phyloP scores from a whole-genome alignment of 23 red algal genomes.

The Agarophyton chilense region DNA sequence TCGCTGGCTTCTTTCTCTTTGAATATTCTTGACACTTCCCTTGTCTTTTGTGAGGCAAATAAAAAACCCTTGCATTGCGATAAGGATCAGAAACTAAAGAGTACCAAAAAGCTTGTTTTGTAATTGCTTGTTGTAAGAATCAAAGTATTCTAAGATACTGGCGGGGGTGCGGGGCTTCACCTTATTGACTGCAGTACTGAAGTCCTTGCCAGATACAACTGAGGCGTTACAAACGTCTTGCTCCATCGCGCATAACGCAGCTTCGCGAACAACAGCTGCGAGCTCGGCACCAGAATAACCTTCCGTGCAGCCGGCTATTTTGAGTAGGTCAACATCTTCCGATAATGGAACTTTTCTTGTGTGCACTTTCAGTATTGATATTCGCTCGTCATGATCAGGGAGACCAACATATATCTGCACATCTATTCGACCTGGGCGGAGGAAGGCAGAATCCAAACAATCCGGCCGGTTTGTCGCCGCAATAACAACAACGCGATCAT shows the following conservation, averaged over 20 bases:
- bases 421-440: constrained; percentile 93
- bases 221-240: constrained; percentile 53
- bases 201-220: constrained; percentile 52
- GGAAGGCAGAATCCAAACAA: constrained; percentile 85
- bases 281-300: constrained; percentile 91
- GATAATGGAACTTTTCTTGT: constrained; percentile 67
- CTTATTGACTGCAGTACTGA: constrained; percentile 34
- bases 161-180: constrained; percentile 60
- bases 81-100: neutral
- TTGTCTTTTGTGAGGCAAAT: too few species aligned
- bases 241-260: constrained; percentile 81
- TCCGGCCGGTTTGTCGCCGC: constrained; percentile 96
- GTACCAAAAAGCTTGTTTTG: constrained; percentile 3
- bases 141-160: constrained; percentile 62
- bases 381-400: constrained; percentile 66
- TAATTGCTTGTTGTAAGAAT: constrained; percentile 38
- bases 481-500: constrained; percentile 77
- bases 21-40: too few species aligned
- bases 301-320: constrained; percentile 14
- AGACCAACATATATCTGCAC: constrained; percentile 85
- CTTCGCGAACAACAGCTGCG: constrained; percentile 87
- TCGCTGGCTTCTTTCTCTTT: too few species aligned
- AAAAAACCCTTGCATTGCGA: too few species aligned
- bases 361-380: constrained; percentile 80
- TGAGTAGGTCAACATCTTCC: constrained; percentile 43